phyloP scores from a whole-genome alignment of 495 filamentous ascomycete species.

The Xylaria venustula region DNA sequence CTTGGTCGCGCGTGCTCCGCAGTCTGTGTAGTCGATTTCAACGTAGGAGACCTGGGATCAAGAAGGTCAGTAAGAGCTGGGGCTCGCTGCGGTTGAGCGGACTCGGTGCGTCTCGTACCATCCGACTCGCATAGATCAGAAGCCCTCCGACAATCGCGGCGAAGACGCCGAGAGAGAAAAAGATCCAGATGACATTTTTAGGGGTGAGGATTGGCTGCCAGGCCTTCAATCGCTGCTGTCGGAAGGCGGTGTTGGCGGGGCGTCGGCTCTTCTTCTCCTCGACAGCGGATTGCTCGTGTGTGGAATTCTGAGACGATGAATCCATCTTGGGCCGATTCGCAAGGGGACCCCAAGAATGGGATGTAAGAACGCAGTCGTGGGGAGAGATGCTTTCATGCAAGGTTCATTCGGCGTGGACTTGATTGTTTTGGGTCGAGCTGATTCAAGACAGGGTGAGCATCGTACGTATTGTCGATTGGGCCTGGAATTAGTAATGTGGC shows the following conservation, averaged over 20 bases:
- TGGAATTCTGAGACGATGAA: conserved; percentile 21
- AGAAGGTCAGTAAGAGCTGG: not conserved
- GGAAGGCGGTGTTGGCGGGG: conserved; percentile 89
- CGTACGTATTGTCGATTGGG: not conserved
- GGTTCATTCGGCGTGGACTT: not conserved
- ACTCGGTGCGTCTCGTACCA: conserved; percentile 43
- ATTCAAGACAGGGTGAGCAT: not conserved
- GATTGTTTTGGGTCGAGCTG: not conserved
- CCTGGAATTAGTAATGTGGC: not conserved
- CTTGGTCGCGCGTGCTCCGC: conserved; percentile 50
- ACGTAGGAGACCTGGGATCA: conserved; percentile 79
- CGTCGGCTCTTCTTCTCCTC: conserved; percentile 79
- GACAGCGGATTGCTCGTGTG: conserved; percentile 24
- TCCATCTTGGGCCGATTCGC: conserved; percentile 23
- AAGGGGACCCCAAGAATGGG: not conserved
- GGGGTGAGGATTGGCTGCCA: conserved; percentile 97
- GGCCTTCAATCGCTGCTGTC: conserved; percentile 88
- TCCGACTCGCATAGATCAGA: conserved; percentile 76
- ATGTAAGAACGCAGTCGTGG: not conserved
- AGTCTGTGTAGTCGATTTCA: conserved; percentile 84
- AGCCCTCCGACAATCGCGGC: conserved; percentile 86
- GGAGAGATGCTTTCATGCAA: not conserved
- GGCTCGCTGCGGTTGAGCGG: not conserved
- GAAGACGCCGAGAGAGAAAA: conserved; percentile 81
- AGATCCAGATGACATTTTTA: conserved; percentile 86